Percentiles rank a stretch among this genome's conserved stretches.
phyloP scores from a whole-genome alignment of 2,329 filamentous ascomycete species.

The Penicillium aurantiogriseum region DNA sequence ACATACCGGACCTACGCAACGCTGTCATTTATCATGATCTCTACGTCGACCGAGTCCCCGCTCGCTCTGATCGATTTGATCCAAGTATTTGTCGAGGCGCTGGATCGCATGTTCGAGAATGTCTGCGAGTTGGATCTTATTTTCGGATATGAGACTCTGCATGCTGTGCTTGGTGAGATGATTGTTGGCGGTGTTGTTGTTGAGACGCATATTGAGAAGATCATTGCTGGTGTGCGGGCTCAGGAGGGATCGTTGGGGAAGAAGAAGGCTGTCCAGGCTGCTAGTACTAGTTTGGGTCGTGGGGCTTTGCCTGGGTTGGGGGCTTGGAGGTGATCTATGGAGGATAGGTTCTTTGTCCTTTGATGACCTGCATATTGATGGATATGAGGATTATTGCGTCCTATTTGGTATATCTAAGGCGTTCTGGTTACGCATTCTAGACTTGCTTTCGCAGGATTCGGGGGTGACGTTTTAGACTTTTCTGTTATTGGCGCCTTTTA shows the following conservation, averaged over 20 bases:
- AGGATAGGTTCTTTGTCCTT: background rate
- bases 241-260: slow-evolving; percentile 46
- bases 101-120: slow-evolving; percentile 95
- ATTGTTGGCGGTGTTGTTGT: slow-evolving; percentile 92
- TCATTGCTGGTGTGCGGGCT: slow-evolving; percentile 75
- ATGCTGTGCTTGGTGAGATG: slow-evolving; percentile 89
- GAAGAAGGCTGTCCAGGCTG: slow-evolving; percentile 45
- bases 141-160: slow-evolving; percentile 97
- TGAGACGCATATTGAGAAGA: slow-evolving; percentile 84
- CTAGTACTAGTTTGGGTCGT: slow-evolving; percentile 39
- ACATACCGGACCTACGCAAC: slow-evolving; percentile 98
- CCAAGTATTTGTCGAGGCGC: slow-evolving; percentile 94
- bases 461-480: background rate
- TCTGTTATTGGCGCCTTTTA: background rate
- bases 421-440: slow-evolving; percentile 11
- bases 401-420: slow-evolving; percentile 6
- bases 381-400: background rate
- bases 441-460: background rate
- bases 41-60: slow-evolving; percentile 91
- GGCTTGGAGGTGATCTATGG: slow-evolving; percentile 37
- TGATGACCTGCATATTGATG: slow-evolving; percentile 1
- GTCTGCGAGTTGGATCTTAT: slow-evolving; percentile 98
- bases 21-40: slow-evolving; percentile 97
- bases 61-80: slow-evolving; percentile 94
- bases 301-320: slow-evolving; percentile 40